These are phyloP conservation scores for Scutellaria barbata DNA, from an alignment of 257 asterid species.

Conservation along the genomic window DNA sequence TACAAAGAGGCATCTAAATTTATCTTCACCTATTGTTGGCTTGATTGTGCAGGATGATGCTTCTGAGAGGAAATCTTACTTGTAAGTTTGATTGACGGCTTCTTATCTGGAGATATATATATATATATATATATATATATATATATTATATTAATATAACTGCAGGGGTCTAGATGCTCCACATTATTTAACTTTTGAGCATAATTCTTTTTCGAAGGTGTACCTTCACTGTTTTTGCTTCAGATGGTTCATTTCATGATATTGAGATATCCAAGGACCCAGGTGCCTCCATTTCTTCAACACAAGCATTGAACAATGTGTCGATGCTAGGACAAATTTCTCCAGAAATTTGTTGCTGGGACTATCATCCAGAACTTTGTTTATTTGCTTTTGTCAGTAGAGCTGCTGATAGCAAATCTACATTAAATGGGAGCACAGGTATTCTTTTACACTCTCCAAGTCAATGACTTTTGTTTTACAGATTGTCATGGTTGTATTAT, in stretches of 20 bases:
- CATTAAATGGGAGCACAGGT: slow-evolving; percentile 54
- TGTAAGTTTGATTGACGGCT: slow-evolving; percentile 54
- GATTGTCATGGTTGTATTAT: slow-evolving; percentile 22
- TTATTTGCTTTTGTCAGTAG: slow-evolving; percentile 63
- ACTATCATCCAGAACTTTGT: slow-evolving; percentile 64
- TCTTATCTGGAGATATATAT: no score
- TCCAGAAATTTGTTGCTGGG: slow-evolving; percentile 72
- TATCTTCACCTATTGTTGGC: slow-evolving; percentile 70
- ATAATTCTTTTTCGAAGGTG: slow-evolving; percentile 64
- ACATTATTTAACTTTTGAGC: slow-evolving; percentile 32
- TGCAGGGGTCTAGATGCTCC: slow-evolving; percentile 35
- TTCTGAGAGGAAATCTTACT: slow-evolving; percentile 60
- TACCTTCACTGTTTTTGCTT: slow-evolving; percentile 69
- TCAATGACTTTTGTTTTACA: slow-evolving; percentile 22
- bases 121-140: no score
- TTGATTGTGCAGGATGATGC: slow-evolving; percentile 67
- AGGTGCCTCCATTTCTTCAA: slow-evolving; percentile 65
- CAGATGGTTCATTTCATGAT: slow-evolving; percentile 85
- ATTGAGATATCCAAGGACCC: slow-evolving; percentile 90
- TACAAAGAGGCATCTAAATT: slow-evolving; percentile 64
- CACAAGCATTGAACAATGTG: slow-evolving; percentile 48
- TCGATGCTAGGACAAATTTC: slow-evolving; percentile 58
- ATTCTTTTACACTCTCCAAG: slow-evolving; percentile 32
- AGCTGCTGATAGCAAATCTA: slow-evolving; percentile 49
- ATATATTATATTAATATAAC: no score